Evolutionary conservation across 495 filamentous ascomycete species (phyloP).

Genomic region (Daldinia caldariorum): DNA sequence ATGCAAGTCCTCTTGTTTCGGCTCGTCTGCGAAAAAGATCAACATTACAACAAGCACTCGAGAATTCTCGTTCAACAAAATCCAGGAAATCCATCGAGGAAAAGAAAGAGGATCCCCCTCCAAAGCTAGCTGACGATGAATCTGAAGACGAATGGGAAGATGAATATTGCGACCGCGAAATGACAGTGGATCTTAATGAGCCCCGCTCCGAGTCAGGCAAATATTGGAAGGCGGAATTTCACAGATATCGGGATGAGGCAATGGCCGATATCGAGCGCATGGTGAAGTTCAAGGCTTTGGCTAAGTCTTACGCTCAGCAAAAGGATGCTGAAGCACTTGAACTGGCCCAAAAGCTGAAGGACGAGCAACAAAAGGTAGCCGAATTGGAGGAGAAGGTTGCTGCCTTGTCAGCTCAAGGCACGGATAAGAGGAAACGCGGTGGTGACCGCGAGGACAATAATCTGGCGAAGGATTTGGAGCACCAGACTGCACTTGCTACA

Average conservation of each 20-base stretch:
- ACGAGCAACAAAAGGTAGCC: constrained; percentile 67
- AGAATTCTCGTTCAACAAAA: constrained; percentile 53
- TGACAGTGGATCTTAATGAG: constrained; percentile 79
- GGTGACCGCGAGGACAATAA: constrained; percentile 59
- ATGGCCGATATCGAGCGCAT: constrained; percentile 79
- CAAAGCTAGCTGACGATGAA: constrained; percentile 47
- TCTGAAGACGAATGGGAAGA: constrained; percentile 57
- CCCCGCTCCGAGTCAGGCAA: constrained; percentile 86
- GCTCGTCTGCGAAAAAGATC: constrained; percentile 51
- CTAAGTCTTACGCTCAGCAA: constrained; percentile 87
- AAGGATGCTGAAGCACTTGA: constrained; percentile 85
- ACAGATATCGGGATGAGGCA: constrained; percentile 83
- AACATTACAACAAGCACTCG: constrained; percentile 65
- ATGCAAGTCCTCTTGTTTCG: constrained; percentile 69
- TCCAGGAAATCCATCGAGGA: constrained; percentile 34
- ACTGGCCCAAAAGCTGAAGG: constrained; percentile 74
- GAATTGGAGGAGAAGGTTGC: constrained; percentile 69
- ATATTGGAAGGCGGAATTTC: constrained; percentile 94
- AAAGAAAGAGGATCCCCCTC: constrained; percentile 33
- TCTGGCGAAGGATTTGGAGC: constrained; percentile 67
- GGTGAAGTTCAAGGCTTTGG: constrained; percentile 80
- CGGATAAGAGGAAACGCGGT: constrained; percentile 48
- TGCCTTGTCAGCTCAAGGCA: constrained; percentile 67
- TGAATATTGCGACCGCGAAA: constrained; percentile 62
- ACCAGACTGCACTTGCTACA: constrained; percentile 72